Percentiles rank a stretch among this genome's conserved stretches.
These are phyloP conservation scores for Auricularia heimuer DNA, from an alignment of 768 basidiomycete species.

Conservation along the genomic window DNA sequence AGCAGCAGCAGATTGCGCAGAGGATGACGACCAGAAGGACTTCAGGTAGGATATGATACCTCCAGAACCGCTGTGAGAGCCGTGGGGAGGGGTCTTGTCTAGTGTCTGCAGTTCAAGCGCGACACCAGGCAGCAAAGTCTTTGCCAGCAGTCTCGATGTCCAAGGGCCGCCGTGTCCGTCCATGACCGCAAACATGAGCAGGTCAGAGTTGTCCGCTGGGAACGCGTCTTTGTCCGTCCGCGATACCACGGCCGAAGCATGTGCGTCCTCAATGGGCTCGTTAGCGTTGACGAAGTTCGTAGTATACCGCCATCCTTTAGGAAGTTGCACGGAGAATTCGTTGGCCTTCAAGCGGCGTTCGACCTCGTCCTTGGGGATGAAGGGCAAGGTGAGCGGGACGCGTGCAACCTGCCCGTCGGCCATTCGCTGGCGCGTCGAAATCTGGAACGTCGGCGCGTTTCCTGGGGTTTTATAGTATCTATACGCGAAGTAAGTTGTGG, in stretches of 20 bases:
- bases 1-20: neutral
- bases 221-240: conserved; percentile 18
- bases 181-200: conserved; percentile 82
- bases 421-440: conserved; percentile 2
- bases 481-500: conserved; percentile 1
- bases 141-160: conserved; percentile 57
- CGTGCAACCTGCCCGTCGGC: conserved; percentile 2
- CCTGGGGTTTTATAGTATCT: conserved; percentile 3
- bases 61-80: conserved; percentile 8
- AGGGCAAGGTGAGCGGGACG: conserved; percentile 5
- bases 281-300: conserved; percentile 80
- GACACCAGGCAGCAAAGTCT: conserved; percentile 76
- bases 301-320: conserved; percentile 30
- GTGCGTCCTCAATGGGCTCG: conserved; percentile 85
- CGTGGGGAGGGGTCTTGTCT: conserved; percentile 20
- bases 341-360: conserved; percentile 6
- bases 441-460: conserved; percentile 1
- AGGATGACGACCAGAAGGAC: conserved; percentile 28
- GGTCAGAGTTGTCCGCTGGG: conserved; percentile 62
- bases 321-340: conserved; percentile 1
- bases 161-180: conserved; percentile 39
- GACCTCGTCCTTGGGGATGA: conserved; percentile 5
- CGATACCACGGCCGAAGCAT: conserved; percentile 54
- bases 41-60: conserved; percentile 1
- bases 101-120: conserved; percentile 61